A percentile compares a stretch with the other conserved stretches of the same genome.
Conservation (phyloP, 306 rosid species). For the Cicer arietinum region DNA sequence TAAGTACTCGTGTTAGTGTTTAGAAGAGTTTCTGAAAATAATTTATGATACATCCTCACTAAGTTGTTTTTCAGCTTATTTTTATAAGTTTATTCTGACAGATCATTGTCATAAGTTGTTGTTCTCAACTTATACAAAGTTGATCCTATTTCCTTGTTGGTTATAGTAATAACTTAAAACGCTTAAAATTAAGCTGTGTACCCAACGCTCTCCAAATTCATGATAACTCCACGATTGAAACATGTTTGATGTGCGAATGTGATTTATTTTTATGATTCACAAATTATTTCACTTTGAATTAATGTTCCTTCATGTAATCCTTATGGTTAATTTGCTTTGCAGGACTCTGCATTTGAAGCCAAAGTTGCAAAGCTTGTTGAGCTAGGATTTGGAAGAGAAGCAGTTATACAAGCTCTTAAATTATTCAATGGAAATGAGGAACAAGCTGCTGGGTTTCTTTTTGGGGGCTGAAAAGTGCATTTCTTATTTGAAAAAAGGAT, state of each 20-base stretch:
- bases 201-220: neutral
- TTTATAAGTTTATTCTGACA: neutral
- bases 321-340: slow-evolving; percentile 37
- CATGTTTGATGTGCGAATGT: neutral
- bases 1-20: neutral
- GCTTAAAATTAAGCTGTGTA: neutral
- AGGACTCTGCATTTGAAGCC: slow-evolving; percentile 78
- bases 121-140: neutral
- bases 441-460: slow-evolving; percentile 61
- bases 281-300: neutral
- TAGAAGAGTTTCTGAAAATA: neutral
- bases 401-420: slow-evolving; percentile 82
- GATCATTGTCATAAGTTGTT: neutral
- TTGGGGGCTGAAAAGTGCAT: slow-evolving; percentile 45
- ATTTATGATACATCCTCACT: neutral
- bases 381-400: slow-evolving; percentile 86
- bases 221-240: neutral
- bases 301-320: neutral
- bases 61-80: neutral
- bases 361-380: slow-evolving; percentile 93
- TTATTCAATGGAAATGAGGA: slow-evolving; percentile 66
- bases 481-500: no score
- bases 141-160: neutral
- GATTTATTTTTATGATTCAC: neutral
- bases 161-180: neutral